Base-by-base conservation (phyloP, 2,329 filamentous ascomycete genomes). In the Coniochaeta sp. region DNA sequence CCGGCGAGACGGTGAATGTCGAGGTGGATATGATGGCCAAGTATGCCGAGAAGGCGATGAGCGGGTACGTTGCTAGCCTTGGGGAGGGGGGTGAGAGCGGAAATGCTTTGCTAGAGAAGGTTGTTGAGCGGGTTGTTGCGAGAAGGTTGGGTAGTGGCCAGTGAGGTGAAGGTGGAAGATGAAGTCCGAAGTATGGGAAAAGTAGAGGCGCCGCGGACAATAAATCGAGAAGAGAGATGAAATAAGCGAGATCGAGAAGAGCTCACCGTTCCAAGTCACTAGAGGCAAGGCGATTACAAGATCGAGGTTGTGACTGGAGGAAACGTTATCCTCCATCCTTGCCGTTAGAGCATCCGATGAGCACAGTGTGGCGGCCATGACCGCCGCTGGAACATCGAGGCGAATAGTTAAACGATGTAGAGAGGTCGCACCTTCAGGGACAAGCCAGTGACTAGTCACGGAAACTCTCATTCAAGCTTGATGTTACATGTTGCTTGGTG, bases 21-120 rank as follows among this genome's bases (percentile, higher is more conserved):
- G 93, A 97, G 79, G 93, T 96, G 59, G 93, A 97, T 72, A 91
- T 96, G 79, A 82, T 88, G 77, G 85, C 84, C 58, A 93, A 93
- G 77, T 93, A 93, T 69, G 89, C 91, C 1, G 89, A 93, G 79
- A 97, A 97, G 84, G 93, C 90, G 64, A 86, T 97, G 60, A 82
- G 87, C 22, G 91, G 88, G 8, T 95, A 93, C 74, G 86, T 97
- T 62, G 81, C 84, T 58, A 81, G 66, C 12, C 64, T 74, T 58
- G 76, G 77, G 16, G 76, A 78, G 17, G 78, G 79, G 61, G 79
- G 80, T 34, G 78, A 77, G 64, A 67, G 81, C 70, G 74, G 80
- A 6, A 78, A 81, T 57, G 80, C 82, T 1, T 77, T 89, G 38
- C 70, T 92, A 64, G 84, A 90, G 75, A 89, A 88, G 75, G 85